Evolutionary conservation across 2,329 filamentous ascomycete genomes (phyloP).

Genomic region (Penicillium sp.): DNA sequence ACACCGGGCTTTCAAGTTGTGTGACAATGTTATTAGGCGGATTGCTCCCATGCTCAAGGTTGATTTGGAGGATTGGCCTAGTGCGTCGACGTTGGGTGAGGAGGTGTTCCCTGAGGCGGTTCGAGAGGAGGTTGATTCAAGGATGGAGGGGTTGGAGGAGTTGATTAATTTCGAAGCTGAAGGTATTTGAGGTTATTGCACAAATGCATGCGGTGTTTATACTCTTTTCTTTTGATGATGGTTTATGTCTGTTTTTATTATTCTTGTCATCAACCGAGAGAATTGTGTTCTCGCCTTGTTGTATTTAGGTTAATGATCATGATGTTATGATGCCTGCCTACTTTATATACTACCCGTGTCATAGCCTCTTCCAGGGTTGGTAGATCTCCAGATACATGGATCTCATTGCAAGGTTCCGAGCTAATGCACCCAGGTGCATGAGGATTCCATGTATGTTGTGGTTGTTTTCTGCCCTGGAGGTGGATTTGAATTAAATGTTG

Average conservation of each 20-base stretch:
- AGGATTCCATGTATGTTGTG: too few species aligned
- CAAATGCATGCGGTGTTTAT: background rate
- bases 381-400: too few species aligned
- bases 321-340: background rate
- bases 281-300: background rate
- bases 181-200: background rate
- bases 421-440: too few species aligned
- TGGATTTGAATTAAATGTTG: too few species aligned
- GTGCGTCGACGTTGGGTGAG: constrained; percentile 6
- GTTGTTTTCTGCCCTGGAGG: too few species aligned
- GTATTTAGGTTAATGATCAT: background rate
- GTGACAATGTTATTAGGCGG: constrained; percentile 32
- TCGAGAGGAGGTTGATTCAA: background rate
- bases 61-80: constrained; percentile 33
- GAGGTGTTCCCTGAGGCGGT: background rate
- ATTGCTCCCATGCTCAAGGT: constrained; percentile 33
- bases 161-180: constrained; percentile 19
- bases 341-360: too few species aligned
- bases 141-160: constrained; percentile 19
- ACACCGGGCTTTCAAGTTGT: constrained; percentile 36
- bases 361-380: too few species aligned
- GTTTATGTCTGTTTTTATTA: background rate
- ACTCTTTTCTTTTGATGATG: background rate
- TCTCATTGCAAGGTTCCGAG: too few species aligned
- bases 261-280: background rate